phyloP scores from a whole-genome alignment of 345 rosid genomes.

The Moricandia moricandioides region DNA sequence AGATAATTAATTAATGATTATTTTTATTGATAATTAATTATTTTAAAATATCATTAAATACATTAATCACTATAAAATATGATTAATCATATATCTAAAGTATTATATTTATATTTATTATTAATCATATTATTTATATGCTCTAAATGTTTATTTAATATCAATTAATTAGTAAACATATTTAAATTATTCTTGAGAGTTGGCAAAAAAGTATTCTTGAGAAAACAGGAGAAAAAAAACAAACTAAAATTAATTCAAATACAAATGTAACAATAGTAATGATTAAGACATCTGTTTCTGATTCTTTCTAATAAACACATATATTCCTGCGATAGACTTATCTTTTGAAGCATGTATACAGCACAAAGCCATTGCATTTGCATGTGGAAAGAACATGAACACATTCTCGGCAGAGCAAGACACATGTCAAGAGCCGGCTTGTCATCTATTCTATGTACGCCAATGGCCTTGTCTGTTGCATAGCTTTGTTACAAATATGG shows the following conservation, averaged over 20 bases:
- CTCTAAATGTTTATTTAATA: too few species aligned
- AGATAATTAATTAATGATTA: too few species aligned
- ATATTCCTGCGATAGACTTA: not conserved
- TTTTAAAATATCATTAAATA: too few species aligned
- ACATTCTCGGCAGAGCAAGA: not conserved
- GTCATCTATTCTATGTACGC: constrained; percentile 24
- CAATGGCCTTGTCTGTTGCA: constrained; percentile 25
- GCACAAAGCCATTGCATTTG: constrained; percentile 15
- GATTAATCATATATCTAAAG: too few species aligned
- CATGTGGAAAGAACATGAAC: constrained; percentile 26
- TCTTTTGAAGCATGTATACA: not conserved
- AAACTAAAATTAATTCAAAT: not conserved
- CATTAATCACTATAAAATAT: too few species aligned
- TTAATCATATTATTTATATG: too few species aligned
- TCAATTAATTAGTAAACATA: not conserved
- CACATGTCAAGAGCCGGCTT: constrained; percentile 26
- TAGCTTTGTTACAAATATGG: constrained; percentile 35
- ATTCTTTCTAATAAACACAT: not conserved
- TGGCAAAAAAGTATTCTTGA: not conserved
- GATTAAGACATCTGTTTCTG: not conserved
- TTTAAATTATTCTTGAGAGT: not conserved
- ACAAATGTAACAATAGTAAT: not conserved
- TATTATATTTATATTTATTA: too few species aligned
- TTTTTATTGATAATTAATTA: too few species aligned
- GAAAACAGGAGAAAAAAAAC: not conserved